Conservation (phyloP, 176 grass and related monocot species). For the Ampelocalamus luodianensis region DNA sequence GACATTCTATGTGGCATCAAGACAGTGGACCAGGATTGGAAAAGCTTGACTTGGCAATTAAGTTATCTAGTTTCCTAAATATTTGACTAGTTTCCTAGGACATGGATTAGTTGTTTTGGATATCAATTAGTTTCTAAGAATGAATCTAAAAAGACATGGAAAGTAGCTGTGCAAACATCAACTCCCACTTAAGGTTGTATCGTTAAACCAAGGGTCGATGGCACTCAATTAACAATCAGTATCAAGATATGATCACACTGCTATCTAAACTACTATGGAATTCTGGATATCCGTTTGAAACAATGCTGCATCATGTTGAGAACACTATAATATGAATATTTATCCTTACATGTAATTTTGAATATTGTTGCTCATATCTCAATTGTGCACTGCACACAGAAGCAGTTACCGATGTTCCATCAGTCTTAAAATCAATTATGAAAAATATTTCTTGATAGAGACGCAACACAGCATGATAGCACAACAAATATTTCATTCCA, state of each 20-base stretch:
- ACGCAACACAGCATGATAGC: not conserved
- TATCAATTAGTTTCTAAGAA: too few species aligned
- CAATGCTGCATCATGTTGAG: not conserved
- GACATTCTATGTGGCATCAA: too few species aligned
- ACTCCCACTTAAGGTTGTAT: not conserved
- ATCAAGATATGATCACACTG: not conserved
- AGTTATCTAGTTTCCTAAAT: too few species aligned
- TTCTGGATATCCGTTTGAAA: not conserved
- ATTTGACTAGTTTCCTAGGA: too few species aligned
- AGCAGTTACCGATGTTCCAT: not conserved
- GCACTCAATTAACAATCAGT: not conserved
- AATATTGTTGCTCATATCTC: not conserved
- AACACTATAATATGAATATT: not conserved
- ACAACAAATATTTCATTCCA: not conserved
- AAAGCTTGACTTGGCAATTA: too few species aligned
- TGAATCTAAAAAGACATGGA: not conserved
- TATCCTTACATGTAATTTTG: not conserved
- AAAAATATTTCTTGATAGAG: not conserved
- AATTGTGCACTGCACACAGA: not conserved
- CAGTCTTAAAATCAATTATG: not conserved
- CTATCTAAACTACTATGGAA: not conserved
- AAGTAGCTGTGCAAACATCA: not conserved
- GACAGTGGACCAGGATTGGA: too few species aligned
- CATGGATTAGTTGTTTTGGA: too few species aligned
- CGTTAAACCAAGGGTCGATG: not conserved